Base-by-base conservation (phyloP, 2,329 filamentous ascomycete species). In the Colletotrichum simmondsii region DNA sequence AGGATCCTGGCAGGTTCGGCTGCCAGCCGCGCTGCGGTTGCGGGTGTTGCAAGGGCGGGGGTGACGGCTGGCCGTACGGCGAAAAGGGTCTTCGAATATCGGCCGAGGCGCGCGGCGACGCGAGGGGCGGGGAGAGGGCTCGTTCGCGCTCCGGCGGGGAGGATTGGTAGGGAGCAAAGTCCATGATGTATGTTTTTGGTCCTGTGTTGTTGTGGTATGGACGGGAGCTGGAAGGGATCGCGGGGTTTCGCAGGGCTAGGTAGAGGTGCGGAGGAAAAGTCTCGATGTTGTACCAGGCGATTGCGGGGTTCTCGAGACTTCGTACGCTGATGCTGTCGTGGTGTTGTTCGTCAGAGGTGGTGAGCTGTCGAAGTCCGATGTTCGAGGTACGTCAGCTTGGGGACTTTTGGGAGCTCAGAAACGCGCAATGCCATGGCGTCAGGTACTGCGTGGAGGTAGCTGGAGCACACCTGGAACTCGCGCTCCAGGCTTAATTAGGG, bases 111-210 rank as follows among this genome's bases (percentile, higher is more conserved):
- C 85, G 90, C 26, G 89, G 89, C 32, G 88, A 90, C 11, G 84
- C 77, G 68, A 81, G 84, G 12, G 92, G 89, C 65, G 95, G 94
- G 24, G 94, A 97, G 81, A 95, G 89, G 65, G 93, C 91, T 79
- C 96, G 94, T 77, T 92, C 91, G 77, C 93, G 89, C 85, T 98
- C 95, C 11, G 97, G 97, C 19, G 93, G 93, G 61, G 93, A 93
- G 83, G 96, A 96, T 86, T 98, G 97, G 85, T 98, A 99, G 49
- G 97, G 97, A 58, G 97, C 97, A 82, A 98, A 99, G 86, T 98
- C 94, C 94, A 97, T 97, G 68, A 78, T 85, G 75, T 28, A 24
- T 24, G 6, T 19, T 30, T 70, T 65, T 1, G 52, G 7, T 30
- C 35, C 53, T 37, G n/a, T 49, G 14, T 5, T 24, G 16, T 22